These are phyloP conservation scores for Gnaphalium uliginosum DNA, from an alignment of 129 eudicot species.

Conservation along the genomic window DNA sequence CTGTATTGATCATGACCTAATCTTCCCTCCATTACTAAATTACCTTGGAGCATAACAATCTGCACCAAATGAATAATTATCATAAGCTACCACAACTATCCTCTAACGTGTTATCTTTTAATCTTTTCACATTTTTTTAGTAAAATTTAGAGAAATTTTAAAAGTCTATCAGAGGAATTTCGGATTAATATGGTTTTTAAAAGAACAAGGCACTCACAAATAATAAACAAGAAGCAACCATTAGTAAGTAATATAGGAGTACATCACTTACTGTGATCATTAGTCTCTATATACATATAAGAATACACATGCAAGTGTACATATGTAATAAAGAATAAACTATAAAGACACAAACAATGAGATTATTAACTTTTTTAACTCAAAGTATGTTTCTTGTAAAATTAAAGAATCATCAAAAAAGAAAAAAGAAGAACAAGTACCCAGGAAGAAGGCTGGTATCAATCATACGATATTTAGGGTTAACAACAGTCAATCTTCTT, in stretches of 20 bases:
- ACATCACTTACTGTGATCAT: not conserved
- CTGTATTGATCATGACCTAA: conserved; percentile 65
- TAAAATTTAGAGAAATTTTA: no score
- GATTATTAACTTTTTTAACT: no score
- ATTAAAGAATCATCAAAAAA: no score
- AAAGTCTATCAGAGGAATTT: not conserved
- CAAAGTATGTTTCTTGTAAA: not conserved
- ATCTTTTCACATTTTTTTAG: not conserved
- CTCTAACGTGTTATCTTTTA: no score
- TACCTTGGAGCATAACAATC: conserved; percentile 90
- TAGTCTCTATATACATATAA: not conserved
- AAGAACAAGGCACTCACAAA: not conserved
- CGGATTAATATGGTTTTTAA: not conserved
- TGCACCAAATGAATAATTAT: conserved; percentile 30
- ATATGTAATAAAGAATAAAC: not conserved
- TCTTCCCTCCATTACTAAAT: conserved; percentile 70
- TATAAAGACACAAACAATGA: not conserved
- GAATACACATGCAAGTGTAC: not conserved
- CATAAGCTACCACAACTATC: no score
- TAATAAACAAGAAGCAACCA: not conserved
- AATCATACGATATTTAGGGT: not conserved
- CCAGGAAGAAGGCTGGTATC: not conserved
- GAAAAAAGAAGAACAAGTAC: not conserved
- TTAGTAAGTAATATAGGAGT: not conserved
- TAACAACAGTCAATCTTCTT: not conserved